phyloP scores from a whole-genome alignment of 2,329 filamentous ascomycete species.

The Plectosphaerella sp. region DNA sequence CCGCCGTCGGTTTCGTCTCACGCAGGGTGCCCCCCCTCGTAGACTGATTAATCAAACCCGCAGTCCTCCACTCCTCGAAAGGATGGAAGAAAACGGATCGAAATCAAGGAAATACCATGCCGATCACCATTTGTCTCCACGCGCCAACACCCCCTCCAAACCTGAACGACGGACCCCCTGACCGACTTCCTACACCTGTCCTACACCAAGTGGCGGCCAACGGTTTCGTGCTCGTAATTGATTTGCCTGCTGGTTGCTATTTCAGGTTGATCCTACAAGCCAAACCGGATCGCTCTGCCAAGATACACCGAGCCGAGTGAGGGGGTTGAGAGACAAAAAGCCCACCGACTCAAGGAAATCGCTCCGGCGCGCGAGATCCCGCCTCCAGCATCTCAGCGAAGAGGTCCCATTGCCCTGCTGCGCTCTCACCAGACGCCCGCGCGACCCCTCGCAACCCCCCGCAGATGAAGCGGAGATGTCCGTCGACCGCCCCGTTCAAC shows the following conservation, averaged over 20 bases:
- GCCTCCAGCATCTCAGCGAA: slow-evolving; percentile 75
- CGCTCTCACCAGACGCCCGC: slow-evolving; percentile 62
- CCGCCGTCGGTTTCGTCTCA: not conserved
- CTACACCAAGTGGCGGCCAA: not conserved
- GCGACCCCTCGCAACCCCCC: slow-evolving; percentile 72
- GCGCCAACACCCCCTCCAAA: slow-evolving; percentile 9
- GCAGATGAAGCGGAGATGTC: slow-evolving; percentile 63
- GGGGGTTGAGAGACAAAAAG: slow-evolving; percentile 9
- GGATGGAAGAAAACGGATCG: slow-evolving; percentile 3
- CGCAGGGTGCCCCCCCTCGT: no score
- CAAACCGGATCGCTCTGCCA: not conserved
- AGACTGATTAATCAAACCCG: not conserved
- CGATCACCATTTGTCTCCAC: slow-evolving; percentile 5
- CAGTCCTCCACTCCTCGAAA: not conserved
- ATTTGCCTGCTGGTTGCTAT: no score
- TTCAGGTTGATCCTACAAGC: no score
- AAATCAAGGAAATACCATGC: slow-evolving; percentile 11
- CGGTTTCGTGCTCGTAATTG: no score
- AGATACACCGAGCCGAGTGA: not conserved
- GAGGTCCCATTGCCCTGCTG: slow-evolving; percentile 67
- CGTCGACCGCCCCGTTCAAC: slow-evolving; percentile 60
- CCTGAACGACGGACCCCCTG: not conserved
- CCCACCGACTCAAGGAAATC: not conserved
- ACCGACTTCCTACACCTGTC: no score
- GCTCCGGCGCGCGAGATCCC: slow-evolving; percentile 22